Evolutionary conservation across 2,329 filamentous ascomycete genomes (phyloP).

Genomic region (Stylonectria norvegica): DNA sequence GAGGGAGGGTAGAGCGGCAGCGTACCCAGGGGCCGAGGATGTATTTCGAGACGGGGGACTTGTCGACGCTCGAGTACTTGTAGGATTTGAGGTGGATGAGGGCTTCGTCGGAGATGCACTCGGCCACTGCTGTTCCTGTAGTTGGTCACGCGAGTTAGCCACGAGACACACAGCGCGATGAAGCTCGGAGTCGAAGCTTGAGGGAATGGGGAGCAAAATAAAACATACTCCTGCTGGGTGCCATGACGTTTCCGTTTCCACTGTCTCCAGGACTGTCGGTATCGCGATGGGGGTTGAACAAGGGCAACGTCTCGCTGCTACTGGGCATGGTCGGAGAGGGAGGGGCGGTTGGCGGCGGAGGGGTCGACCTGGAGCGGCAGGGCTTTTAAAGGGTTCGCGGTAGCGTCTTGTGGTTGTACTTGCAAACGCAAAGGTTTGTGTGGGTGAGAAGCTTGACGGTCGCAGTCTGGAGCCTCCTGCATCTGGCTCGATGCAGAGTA

Average conservation of each 20-base stretch:
- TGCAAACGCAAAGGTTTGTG: too few relatives aligned
- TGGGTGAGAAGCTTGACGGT: too few relatives aligned
- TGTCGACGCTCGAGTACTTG: conserved; percentile 97
- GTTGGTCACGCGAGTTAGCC: conserved; percentile 4
- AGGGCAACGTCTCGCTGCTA: conserved; percentile 32
- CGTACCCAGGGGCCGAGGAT: conserved; percentile 93
- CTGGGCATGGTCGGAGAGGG: conserved; percentile 23
- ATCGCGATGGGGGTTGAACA: conserved; percentile 29
- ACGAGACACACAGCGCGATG: neutral
- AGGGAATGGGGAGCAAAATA: too few relatives aligned
- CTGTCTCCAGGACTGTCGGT: conserved; percentile 15
- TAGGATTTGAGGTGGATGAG: conserved; percentile 89
- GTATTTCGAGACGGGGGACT: conserved; percentile 89
- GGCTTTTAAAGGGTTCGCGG: conserved; percentile 8
- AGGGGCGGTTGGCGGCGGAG: conserved; percentile 20
- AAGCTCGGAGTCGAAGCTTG: neutral
- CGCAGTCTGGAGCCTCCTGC: too few relatives aligned
- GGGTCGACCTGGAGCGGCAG: conserved; percentile 9
- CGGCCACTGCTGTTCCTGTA: conserved; percentile 53
- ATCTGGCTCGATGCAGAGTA: too few relatives aligned
- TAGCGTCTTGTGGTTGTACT: too few relatives aligned
- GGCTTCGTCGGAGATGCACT: conserved; percentile 84
- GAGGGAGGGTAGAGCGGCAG: conserved; percentile 1
- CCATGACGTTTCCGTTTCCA: conserved; percentile 32
- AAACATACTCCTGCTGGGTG: conserved; percentile 31